Evolutionary conservation across 352 stramenopile species (phyloP).

Genomic region (Globisporangium cederbergense): DNA sequence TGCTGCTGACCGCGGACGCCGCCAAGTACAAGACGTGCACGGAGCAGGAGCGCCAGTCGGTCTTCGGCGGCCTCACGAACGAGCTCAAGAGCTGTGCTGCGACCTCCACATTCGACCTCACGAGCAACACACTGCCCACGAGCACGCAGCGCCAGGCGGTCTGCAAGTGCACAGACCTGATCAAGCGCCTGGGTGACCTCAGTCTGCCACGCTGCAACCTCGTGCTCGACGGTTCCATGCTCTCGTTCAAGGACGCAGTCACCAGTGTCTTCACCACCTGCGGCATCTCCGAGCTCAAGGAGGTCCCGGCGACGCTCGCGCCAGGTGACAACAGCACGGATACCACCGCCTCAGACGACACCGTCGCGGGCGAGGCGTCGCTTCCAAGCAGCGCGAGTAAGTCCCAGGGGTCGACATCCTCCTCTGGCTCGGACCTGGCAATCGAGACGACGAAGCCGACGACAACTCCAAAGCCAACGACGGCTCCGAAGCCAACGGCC

Average conservation of each 20-base stretch:
- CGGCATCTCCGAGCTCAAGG: conserved; percentile 13
- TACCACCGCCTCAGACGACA: neutral
- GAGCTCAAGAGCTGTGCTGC: conserved; percentile 23
- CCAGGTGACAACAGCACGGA: conserved; percentile 11
- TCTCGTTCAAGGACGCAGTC: conserved; percentile 29
- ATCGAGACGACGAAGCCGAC: conserved; percentile 1
- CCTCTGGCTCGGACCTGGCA: conserved; percentile 4
- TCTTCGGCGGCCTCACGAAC: conserved; percentile 19
- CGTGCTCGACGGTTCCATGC: conserved; percentile 22
- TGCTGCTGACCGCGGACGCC: conserved; percentile 1
- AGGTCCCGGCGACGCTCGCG: conserved; percentile 11
- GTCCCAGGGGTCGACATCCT: neutral
- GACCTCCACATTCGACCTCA: conserved; percentile 24
- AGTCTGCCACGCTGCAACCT: conserved; percentile 28
- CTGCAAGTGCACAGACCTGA: conserved; percentile 29
- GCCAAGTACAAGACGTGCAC: conserved; percentile 16
- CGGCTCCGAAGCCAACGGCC: conserved; percentile 1
- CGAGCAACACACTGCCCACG: conserved; percentile 21
- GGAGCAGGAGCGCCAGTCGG: conserved; percentile 12
- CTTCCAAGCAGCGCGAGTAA: conserved; percentile 1
- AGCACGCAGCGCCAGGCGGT: conserved; percentile 22
- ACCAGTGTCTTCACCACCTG: conserved; percentile 26
- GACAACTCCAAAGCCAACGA: conserved; percentile 2
- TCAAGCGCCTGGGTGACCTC: conserved; percentile 26
- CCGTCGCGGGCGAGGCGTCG: conserved; percentile 1